phyloP scores from a whole-genome alignment of 768 basidiomycete species.

The Tulasnella sp. region DNA sequence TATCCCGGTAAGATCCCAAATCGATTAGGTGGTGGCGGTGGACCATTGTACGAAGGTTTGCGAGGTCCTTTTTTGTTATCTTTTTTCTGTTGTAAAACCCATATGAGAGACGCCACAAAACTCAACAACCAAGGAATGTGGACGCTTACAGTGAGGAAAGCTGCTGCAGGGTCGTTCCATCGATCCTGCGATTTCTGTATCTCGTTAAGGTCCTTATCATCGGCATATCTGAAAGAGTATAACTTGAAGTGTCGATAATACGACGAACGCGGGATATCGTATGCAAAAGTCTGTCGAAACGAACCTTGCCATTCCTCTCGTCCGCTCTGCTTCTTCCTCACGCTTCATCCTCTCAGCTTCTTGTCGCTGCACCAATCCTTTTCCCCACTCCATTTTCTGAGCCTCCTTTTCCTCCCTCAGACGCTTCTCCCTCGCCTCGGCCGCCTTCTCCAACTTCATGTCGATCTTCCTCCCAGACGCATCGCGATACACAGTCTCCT shows the following conservation, averaged over 20 bases:
- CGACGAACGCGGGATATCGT: background rate
- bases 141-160: constrained; percentile 79
- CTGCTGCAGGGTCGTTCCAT: constrained; percentile 98
- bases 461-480: constrained; percentile 80
- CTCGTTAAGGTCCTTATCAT: constrained; percentile 79
- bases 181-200: constrained; percentile 67
- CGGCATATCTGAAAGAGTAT: constrained; percentile 35
- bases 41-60: constrained; percentile 77
- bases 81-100: too few relatives aligned
- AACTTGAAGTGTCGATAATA: background rate
- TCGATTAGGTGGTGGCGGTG: constrained; percentile 85
- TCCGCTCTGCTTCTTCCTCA: constrained; percentile 58
- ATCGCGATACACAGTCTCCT: constrained; percentile 94
- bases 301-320: constrained; percentile 55
- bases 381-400: constrained; percentile 95
- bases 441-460: constrained; percentile 70
- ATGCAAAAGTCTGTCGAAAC: constrained; percentile 5
- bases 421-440: constrained; percentile 68
- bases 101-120: too few relatives aligned
- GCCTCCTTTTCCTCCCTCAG: constrained; percentile 79
- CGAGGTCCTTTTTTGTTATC: constrained; percentile 59
- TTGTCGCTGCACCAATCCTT: constrained; percentile 82
- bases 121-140: too few relatives aligned
- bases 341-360: constrained; percentile 54
- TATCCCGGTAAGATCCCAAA: constrained; percentile 93